Percentiles rank a stretch among this genome's conserved stretches.
phyloP scores from a whole-genome alignment of 2,329 filamentous ascomycete species.

The Epichloe elymi region DNA sequence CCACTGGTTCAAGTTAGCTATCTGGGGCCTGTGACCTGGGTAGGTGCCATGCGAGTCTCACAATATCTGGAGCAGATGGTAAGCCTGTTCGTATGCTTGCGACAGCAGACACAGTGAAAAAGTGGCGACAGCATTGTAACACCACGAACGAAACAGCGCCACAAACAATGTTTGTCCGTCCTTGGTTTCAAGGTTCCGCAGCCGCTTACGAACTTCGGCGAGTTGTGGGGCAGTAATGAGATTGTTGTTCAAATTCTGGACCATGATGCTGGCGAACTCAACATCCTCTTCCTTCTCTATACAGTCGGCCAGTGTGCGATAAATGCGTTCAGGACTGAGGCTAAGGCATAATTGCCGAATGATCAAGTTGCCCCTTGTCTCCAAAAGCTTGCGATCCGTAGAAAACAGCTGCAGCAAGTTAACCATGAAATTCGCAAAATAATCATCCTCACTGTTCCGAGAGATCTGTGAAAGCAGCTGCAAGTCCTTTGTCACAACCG shows the following conservation, averaged over 20 bases:
- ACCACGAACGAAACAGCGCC: slow-evolving; percentile 90
- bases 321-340: slow-evolving; percentile 87
- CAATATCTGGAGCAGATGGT: slow-evolving; percentile 93
- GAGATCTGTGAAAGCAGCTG: slow-evolving; percentile 93
- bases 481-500: slow-evolving; percentile 88
- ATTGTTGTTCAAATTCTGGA: slow-evolving; percentile 98
- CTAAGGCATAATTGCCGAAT: slow-evolving; percentile 91
- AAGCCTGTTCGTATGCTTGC: slow-evolving; percentile 96
- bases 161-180: slow-evolving; percentile 96
- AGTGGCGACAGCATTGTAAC: slow-evolving; percentile 93
- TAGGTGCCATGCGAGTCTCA: slow-evolving; percentile 27
- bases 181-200: slow-evolving; percentile 84
- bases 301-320: slow-evolving; percentile 87
- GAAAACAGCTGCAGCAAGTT: slow-evolving; percentile 91
- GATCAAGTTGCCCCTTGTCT: slow-evolving; percentile 88
- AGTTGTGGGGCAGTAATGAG: slow-evolving; percentile 94
- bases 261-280: slow-evolving; percentile 98
- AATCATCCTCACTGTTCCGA: slow-evolving; percentile 89
- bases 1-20: slow-evolving; percentile 43
- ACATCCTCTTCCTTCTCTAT: slow-evolving; percentile 97
- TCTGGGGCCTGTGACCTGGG: background rate
- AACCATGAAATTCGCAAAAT: slow-evolving; percentile 97
- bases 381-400: slow-evolving; percentile 79
- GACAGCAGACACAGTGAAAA: slow-evolving; percentile 92
- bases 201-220: slow-evolving; percentile 74